Base-by-base conservation (phyloP, 2,329 filamentous ascomycete species). In the Knufia fluminis region DNA sequence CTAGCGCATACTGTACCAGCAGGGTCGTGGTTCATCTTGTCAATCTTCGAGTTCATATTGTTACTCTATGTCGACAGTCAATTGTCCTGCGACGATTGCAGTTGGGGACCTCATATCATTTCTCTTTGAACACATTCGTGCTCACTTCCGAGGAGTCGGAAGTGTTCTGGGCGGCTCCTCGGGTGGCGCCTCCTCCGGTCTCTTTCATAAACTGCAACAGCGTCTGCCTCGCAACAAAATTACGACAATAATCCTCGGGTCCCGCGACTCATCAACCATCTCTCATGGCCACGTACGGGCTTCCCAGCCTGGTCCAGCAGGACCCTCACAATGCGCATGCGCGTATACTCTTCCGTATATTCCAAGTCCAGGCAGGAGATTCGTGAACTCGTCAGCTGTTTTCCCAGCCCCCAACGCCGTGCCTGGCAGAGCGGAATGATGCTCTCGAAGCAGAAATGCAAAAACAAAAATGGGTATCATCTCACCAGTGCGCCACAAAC, bases 301-400 rank as follows among this genome's bases (percentile, higher is more conserved):
- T 33, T 46, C 4, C 43, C 43, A 46, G 31, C 43, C 44, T 38
- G 32, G 14, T 31, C 28, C 23, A 39, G 35, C 35, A 31, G 35
- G 33, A 39, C 45, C 20, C 45, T 40, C n/a, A n/a, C n/a, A n/a
- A n/a, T n/a, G 4, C 45, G 17, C 28, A 32, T 31, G 23, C 2
- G n/a, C 31, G 12, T 31, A 32, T 39, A 9, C 10, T 17, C 33
- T n/a, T 14, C 19, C 31, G 10, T 35, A 31, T 47, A 12, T 6
- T 6, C 36, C 6, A 12, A 31, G 26, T n/a, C 7, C 8, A 19
- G 3, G 35, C 8, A 14, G 17, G 35, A 39, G 9, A 28, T 39
- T 48, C 45, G 35, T 48, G 8, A 40, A 12, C 12, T 48, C 45
- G 45, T 48, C 3, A 48, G 28, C n/a, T 8, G 17, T 41, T 26